phyloP scores from a whole-genome alignment of 352 stramenopile genomes.

The Phytophthora cactorum region DNA sequence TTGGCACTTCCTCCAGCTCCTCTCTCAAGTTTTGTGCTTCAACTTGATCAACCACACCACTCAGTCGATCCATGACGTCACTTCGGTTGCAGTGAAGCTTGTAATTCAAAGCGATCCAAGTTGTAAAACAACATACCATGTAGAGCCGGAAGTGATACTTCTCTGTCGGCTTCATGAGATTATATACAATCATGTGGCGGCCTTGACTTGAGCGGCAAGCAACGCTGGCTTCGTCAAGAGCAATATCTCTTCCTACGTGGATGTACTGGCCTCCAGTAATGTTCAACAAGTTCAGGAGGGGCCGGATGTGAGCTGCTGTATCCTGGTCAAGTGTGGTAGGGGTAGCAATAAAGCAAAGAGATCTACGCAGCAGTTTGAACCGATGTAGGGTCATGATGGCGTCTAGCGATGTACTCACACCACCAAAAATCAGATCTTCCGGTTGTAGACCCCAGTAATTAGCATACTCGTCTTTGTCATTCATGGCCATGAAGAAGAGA shows the following conservation, averaged over 20 bases:
- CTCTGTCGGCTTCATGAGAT: not conserved
- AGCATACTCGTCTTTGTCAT: not conserved
- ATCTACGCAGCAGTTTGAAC: not conserved
- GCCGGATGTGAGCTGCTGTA: not conserved
- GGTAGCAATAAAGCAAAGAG: not conserved
- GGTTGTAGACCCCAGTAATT: not conserved
- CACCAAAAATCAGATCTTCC: not conserved
- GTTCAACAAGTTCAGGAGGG: not conserved
- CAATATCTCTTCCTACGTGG: not conserved
- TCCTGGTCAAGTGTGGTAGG: not conserved
- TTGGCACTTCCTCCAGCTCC: too few species aligned
- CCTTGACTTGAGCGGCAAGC: not conserved
- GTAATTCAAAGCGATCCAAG: constrained; percentile 5
- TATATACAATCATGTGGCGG: not conserved
- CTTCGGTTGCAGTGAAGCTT: constrained; percentile 14
- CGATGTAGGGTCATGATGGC: not conserved
- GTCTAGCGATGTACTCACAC: not conserved
- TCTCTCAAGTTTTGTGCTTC: too few species aligned
- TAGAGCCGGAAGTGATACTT: constrained; percentile 12
- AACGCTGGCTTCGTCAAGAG: not conserved
- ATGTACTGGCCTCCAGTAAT: not conserved
- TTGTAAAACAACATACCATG: constrained; percentile 7
- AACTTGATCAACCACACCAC: too few species aligned
- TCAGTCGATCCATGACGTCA: too few species aligned
- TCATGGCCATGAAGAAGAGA: not conserved